phyloP scores from a whole-genome alignment of 2,329 filamentous ascomycete species.

The Aspergillus aculeatus region DNA sequence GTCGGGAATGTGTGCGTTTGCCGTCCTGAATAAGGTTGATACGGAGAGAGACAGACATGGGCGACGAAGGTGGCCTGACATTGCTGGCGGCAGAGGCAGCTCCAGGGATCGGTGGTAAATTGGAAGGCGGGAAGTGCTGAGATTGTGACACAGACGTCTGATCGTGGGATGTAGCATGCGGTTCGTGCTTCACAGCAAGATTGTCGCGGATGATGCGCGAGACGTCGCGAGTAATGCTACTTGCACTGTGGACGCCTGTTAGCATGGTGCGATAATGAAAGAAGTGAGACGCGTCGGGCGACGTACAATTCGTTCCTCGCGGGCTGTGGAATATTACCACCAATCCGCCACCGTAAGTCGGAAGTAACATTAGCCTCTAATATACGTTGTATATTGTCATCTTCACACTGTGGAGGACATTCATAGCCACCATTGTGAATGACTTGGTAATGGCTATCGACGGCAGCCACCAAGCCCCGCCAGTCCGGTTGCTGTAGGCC shows the following conservation, averaged over 20 bases:
- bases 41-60: constrained; percentile 32
- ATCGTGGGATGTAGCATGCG: constrained; percentile 10
- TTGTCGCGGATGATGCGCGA: constrained; percentile 43
- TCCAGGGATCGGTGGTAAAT: constrained; percentile 18
- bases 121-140: constrained; percentile 20
- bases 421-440: constrained; percentile 37
- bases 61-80: constrained; percentile 4
- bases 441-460: constrained; percentile 46
- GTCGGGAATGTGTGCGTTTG: constrained; percentile 40
- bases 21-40: constrained; percentile 40
- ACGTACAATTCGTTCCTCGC: constrained; percentile 45
- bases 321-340: constrained; percentile 28
- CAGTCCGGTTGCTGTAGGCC: constrained; percentile 43
- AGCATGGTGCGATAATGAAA: not conserved
- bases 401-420: constrained; percentile 35
- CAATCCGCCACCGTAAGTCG: constrained; percentile 38
- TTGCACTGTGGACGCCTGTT: constrained; percentile 33
- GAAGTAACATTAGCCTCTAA: constrained; percentile 33
- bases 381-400: constrained; percentile 38
- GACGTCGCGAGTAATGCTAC: constrained; percentile 42
- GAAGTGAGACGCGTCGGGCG: not conserved
- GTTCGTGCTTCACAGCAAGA: constrained; percentile 27
- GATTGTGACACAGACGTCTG: constrained; percentile 14
- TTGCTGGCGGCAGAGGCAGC: constrained; percentile 4
- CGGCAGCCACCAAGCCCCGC: constrained; percentile 44